A percentile compares a stretch with the other conserved stretches of the same genome.
Evolutionary conservation across 129 eudicot species (phyloP).

Genomic region (Tanacetum coccineum): DNA sequence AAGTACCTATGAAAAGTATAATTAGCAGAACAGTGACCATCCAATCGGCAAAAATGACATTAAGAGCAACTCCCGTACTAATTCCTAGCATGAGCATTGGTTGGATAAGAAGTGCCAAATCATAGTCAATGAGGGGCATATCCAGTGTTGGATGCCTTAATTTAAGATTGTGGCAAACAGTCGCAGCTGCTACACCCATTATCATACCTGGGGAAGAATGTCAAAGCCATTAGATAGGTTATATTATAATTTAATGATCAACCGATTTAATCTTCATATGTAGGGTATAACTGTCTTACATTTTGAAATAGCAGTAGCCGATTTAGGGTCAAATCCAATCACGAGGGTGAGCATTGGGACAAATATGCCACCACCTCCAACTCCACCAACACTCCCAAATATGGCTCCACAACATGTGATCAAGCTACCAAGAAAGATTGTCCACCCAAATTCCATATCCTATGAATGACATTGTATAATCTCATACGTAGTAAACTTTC

Average conservation of each 20-base stretch:
- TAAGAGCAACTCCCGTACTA: slow-evolving; percentile 88
- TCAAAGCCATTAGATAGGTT: background rate
- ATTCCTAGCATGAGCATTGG: slow-evolving; percentile 97
- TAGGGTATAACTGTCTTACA: slow-evolving; percentile 41
- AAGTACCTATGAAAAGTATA: slow-evolving; percentile 74
- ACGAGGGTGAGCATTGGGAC: slow-evolving; percentile 90
- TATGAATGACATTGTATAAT: slow-evolving; percentile 33
- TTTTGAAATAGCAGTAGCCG: slow-evolving; percentile 92
- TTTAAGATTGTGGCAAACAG: slow-evolving; percentile 77
- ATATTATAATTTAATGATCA: background rate
- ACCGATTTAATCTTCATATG: background rate
- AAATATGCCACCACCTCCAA: slow-evolving; percentile 94
- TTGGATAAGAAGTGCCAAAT: slow-evolving; percentile 84
- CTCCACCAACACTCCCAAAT: slow-evolving; percentile 98
- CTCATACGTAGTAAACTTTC: no score
- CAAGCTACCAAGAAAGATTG: slow-evolving; percentile 63
- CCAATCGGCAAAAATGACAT: slow-evolving; percentile 95
- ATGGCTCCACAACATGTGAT: slow-evolving; percentile 95
- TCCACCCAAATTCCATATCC: slow-evolving; percentile 82
- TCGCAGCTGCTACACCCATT: slow-evolving; percentile 90
- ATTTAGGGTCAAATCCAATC: slow-evolving; percentile 90
- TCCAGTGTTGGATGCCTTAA: slow-evolving; percentile 92
- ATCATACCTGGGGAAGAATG: slow-evolving; percentile 64
- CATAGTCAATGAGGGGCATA: slow-evolving; percentile 95
- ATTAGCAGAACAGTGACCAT: slow-evolving; percentile 92